A percentile compares a stretch with the other conserved stretches of the same genome.
Evolutionary conservation across 305 asterid species (phyloP).

Genomic region (Solanum hybrid): DNA sequence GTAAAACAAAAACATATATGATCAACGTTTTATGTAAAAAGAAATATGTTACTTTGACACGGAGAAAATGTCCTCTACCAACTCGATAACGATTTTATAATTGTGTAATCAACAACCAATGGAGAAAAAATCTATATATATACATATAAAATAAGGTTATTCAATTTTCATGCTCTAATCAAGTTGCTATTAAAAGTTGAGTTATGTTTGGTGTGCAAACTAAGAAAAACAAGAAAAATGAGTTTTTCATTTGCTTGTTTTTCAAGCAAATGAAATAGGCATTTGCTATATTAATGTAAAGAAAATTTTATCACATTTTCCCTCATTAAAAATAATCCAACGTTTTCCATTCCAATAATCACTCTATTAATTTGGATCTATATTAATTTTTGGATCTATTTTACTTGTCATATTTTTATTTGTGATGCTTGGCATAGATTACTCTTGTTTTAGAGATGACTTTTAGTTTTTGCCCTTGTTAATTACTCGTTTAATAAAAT

Average conservation of each 20-base stretch:
- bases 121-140: background rate
- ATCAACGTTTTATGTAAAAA: background rate
- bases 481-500: background rate
- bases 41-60: background rate
- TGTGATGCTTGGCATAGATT: background rate
- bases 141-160: background rate
- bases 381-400: background rate
- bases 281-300: background rate
- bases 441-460: background rate
- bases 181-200: background rate
- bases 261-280: background rate
- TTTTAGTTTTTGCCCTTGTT: background rate
- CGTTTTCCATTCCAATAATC: background rate
- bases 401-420: background rate
- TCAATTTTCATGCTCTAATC: background rate
- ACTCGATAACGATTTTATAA: background rate
- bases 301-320: background rate
- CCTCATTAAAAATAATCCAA: background rate
- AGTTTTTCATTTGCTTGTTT: background rate
- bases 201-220: background rate
- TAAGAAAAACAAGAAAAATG: background rate
- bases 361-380: background rate
- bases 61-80: background rate
- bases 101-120: background rate
- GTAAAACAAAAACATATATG: background rate